These are phyloP conservation scores for Platanthera guangdongensis DNA, from an alignment of 106 monocot genomes.

Conservation along the genomic window DNA sequence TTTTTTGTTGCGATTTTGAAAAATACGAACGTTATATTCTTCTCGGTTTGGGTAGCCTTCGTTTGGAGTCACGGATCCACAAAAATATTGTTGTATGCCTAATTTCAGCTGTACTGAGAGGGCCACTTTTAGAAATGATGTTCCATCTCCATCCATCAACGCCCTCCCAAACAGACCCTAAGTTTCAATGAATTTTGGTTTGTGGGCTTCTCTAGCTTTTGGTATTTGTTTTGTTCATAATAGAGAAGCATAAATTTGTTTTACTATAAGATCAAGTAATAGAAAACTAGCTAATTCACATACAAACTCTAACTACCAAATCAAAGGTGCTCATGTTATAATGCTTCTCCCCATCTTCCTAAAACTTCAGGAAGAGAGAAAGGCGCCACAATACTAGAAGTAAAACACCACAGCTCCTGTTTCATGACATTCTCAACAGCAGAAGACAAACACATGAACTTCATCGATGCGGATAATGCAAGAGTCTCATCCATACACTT, in stretches of 20 bases:
- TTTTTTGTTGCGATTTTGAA: no score
- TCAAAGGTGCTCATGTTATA: neutral
- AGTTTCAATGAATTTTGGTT: neutral
- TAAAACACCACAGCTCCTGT: constrained; percentile 33
- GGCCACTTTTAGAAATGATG: no score
- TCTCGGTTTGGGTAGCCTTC: no score
- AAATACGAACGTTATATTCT: no score
- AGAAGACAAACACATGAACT: constrained; percentile 13
- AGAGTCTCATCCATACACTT: constrained; percentile 37
- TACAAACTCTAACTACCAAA: neutral
- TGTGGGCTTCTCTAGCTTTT: neutral
- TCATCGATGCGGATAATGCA: constrained; percentile 40
- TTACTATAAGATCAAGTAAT: neutral
- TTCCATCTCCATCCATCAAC: no score
- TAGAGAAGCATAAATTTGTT: neutral
- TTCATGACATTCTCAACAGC: neutral
- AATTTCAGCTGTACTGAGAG: no score
- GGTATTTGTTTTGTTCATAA: neutral
- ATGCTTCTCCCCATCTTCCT: neutral
- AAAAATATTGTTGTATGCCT: no score
- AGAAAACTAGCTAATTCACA: neutral
- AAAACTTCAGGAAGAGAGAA: constrained; percentile 29
- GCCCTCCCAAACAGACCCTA: no score
- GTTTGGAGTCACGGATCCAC: no score
- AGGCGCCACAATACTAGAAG: constrained; percentile 46